phyloP scores from a whole-genome alignment of 2,329 filamentous ascomycete genomes.

The Aspergillus felis region DNA sequence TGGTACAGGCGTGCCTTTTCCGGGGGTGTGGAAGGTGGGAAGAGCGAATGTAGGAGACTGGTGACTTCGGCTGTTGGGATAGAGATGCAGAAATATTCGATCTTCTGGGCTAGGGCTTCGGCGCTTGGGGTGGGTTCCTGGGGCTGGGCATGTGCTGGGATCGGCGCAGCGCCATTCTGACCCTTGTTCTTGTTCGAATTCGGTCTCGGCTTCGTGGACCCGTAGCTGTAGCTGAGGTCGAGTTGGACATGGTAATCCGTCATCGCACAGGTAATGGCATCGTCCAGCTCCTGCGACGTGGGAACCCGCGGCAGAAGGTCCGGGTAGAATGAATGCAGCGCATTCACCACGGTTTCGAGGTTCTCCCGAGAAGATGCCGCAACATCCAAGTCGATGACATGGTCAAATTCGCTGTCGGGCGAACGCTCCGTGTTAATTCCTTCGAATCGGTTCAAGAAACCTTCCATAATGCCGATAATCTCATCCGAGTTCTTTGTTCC shows the following conservation, averaged over 20 bases:
- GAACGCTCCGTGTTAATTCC: conserved; percentile 59
- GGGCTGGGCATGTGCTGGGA: conserved; percentile 7
- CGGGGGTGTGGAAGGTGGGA: conserved; percentile 52
- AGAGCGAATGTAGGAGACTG: conserved; percentile 64
- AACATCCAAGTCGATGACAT: conserved; percentile 80
- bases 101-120: conserved; percentile 46
- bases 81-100: conserved; percentile 64
- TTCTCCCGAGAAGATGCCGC: conserved; percentile 74
- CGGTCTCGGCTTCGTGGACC: conserved; percentile 39
- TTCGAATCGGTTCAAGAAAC: conserved; percentile 84
- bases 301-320: conserved; percentile 66
- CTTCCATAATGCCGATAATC: conserved; percentile 88
- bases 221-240: conserved; percentile 55
- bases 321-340: conserved; percentile 73
- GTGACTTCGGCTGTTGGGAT: conserved; percentile 51
- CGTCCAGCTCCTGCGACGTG: conserved; percentile 68
- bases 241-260: conserved; percentile 75
- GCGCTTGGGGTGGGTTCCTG: conserved; percentile 24
- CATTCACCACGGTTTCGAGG: conserved; percentile 70
- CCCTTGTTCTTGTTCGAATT: conserved; percentile 32
- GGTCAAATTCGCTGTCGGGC: conserved; percentile 82
- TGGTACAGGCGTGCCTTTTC: conserved; percentile 66
- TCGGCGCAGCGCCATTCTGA: conserved; percentile 14
- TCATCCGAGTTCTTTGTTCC: conserved; percentile 66
- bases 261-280: conserved; percentile 70